Evolutionary conservation across 2,329 filamentous ascomycete species (phyloP).

Genomic region (Aspergillus chevalieri): DNA sequence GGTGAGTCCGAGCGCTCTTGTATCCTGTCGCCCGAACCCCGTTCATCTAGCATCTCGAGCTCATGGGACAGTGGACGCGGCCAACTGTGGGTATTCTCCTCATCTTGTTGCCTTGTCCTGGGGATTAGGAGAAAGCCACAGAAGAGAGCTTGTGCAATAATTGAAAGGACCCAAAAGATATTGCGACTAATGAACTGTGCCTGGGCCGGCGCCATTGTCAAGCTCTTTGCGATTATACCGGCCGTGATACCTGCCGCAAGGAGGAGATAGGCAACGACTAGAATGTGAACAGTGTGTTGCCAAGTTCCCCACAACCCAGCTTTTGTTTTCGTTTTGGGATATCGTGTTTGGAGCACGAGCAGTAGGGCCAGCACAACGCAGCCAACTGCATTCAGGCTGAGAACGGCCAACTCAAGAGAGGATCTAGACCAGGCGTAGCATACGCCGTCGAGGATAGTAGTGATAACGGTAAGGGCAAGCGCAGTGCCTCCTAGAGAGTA

Average conservation of each 20-base stretch:
- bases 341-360: constrained; percentile 14
- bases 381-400: constrained; percentile 20
- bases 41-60: constrained; percentile 11
- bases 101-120: constrained; percentile 5
- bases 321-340: constrained; percentile 6
- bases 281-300: constrained; percentile 13
- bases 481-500: constrained; percentile 22
- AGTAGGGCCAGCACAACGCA: constrained; percentile 16
- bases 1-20: neutral
- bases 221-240: constrained; percentile 21
- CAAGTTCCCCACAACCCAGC: constrained; percentile 4
- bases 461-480: constrained; percentile 17
- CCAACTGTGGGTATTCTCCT: constrained; percentile 10
- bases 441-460: constrained; percentile 25
- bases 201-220: constrained; percentile 7
- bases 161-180: constrained; percentile 28
- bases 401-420: constrained; percentile 17
- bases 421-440: constrained; percentile 18
- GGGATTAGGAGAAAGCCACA: constrained; percentile 23
- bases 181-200: constrained; percentile 30
- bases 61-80: constrained; percentile 19
- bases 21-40: neutral
- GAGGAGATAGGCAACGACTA: constrained; percentile 19
- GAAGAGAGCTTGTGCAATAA: constrained; percentile 26
- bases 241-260: constrained; percentile 21